Percentiles rank a stretch among this genome's conserved stretches.
Evolutionary conservation across 495 filamentous ascomycete species (phyloP).

Genomic region (Hyphodiscus hymeniophilus): DNA sequence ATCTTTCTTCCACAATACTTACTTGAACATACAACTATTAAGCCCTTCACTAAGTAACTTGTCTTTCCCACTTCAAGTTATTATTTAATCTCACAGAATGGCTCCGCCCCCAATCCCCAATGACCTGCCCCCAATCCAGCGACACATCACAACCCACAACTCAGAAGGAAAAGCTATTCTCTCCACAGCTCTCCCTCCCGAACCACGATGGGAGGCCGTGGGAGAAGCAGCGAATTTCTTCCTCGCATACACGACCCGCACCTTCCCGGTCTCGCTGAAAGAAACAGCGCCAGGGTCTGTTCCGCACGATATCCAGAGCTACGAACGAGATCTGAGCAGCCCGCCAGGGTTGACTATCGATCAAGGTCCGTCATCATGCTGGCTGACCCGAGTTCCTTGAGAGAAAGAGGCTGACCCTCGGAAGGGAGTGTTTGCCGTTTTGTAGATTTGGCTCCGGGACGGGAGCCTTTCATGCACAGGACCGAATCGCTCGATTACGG

Average conservation of each 20-base stretch:
- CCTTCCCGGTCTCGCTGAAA: conserved; percentile 8
- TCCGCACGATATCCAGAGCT: conserved; percentile 6
- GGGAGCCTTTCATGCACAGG: conserved; percentile 55
- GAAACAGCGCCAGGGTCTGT: background rate
- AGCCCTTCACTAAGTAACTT: too few relatives aligned
- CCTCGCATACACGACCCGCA: conserved; percentile 8
- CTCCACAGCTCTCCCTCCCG: background rate
- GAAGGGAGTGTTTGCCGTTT: conserved; percentile 47
- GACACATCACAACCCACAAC: conserved; percentile 13
- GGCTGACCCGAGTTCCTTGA: background rate
- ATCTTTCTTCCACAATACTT: too few relatives aligned
- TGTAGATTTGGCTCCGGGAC: conserved; percentile 52
- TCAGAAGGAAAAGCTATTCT: conserved; percentile 8
- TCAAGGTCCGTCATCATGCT: background rate
- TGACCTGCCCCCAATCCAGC: conserved; percentile 10
- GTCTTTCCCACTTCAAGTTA: too few relatives aligned
- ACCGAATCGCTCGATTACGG: conserved; percentile 70
- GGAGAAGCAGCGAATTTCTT: conserved; percentile 11
- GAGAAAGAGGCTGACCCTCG: background rate
- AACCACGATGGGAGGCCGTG: conserved; percentile 4
- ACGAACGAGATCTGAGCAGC: conserved; percentile 5
- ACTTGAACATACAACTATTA: too few relatives aligned
- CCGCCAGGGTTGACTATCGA: conserved; percentile 10
- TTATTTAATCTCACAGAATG: too few relatives aligned
- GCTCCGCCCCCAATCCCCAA: too few relatives aligned